Conservation (phyloP, 495 filamentous ascomycete genomes). For the Tetracladium setigerum region DNA sequence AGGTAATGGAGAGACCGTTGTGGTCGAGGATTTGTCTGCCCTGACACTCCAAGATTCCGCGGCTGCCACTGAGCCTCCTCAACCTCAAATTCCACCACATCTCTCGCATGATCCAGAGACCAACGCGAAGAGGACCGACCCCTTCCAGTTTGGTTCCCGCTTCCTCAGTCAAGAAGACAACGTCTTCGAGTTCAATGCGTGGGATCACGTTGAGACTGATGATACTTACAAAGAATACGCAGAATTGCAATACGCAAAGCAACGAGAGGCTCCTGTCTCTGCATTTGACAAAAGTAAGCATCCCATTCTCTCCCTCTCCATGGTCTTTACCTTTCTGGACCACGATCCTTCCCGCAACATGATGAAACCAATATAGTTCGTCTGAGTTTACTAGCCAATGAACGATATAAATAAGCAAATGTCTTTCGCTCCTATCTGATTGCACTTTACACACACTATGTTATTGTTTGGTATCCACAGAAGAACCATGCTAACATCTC, state of each 20-base stretch:
- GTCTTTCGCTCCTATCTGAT: constrained; percentile 63
- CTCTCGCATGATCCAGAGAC: constrained; percentile 47
- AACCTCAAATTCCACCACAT: constrained; percentile 30
- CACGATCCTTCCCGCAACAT: constrained; percentile 23
- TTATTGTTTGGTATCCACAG: too few species aligned
- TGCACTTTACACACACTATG: constrained; percentile 1
- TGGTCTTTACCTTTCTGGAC: background rate
- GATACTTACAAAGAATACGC: constrained; percentile 75
- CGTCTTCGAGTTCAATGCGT: constrained; percentile 93
- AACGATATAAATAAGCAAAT: constrained; percentile 38
- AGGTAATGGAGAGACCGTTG: constrained; percentile 6
- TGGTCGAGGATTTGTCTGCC: constrained; percentile 9
- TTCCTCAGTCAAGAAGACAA: constrained; percentile 74
- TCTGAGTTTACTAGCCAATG: constrained; percentile 44
- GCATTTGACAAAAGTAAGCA: constrained; percentile 72
- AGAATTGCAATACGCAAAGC: constrained; percentile 69
- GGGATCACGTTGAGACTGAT: constrained; percentile 93
- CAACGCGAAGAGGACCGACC: constrained; percentile 76
- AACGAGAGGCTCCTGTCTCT: constrained; percentile 73
- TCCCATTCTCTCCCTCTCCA: constrained; percentile 5
- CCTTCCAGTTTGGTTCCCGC: constrained; percentile 92
- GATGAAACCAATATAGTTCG: constrained; percentile 57
- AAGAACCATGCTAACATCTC: constrained; percentile 6
- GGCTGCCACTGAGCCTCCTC: constrained; percentile 9
- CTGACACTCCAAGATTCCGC: constrained; percentile 8